Evolutionary conservation across 1,139 yeast genomes (phyloP).

Genomic region (Geotrichum histeridarum): DNA sequence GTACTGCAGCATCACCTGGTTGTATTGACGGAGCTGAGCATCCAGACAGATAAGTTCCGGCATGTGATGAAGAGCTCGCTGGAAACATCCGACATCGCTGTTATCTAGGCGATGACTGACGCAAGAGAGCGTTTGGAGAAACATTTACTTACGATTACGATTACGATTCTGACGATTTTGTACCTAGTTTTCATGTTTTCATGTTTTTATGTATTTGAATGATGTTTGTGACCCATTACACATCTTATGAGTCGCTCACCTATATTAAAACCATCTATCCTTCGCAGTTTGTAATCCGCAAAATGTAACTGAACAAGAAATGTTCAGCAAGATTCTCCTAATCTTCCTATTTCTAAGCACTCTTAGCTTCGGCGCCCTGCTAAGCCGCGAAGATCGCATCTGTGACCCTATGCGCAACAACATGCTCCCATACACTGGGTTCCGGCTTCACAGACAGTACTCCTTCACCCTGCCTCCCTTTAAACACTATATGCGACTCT

Average conservation of each 20-base stretch:
- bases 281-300: no score
- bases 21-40: constrained; percentile 26
- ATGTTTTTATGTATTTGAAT: background rate
- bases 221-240: background rate
- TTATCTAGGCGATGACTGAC: background rate
- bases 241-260: background rate
- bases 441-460: constrained; percentile 51
- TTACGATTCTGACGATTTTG: background rate
- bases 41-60: constrained; percentile 21
- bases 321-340: background rate
- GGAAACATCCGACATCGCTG: constrained; percentile 25
- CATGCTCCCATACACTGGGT: constrained; percentile 52
- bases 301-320: no score
- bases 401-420: constrained; percentile 39
- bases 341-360: background rate
- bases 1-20: constrained; percentile 29
- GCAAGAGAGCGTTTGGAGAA: background rate
- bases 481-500: constrained; percentile 45
- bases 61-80: constrained; percentile 12
- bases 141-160: no score
- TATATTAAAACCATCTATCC: no score
- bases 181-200: background rate
- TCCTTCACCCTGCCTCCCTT: constrained; percentile 28
- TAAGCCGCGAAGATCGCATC: constrained; percentile 34
- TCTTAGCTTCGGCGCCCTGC: constrained; percentile 1